Base-by-base conservation (phyloP, 805 yeast genomes). In the Schwanniomyces pseudopolymorphus region DNA sequence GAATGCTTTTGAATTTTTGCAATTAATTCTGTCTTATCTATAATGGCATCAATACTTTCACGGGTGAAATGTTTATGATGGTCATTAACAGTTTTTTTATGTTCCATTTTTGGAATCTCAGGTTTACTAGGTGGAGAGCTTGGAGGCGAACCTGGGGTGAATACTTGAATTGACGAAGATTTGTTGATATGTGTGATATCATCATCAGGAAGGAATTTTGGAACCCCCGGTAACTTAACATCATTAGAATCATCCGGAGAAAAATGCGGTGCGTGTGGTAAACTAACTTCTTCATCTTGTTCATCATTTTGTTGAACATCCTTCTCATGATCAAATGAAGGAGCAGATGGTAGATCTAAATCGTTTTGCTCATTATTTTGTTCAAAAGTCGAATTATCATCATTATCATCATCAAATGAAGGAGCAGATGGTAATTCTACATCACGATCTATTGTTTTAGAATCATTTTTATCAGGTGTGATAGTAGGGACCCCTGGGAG, bases 1-100 rank as follows among this genome's bases (percentile, higher is more conserved):
- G 91, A 87, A 49, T 75, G 78, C 54, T 81, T 85, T 57, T 86
- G 92, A 1, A 84, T 80, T 54, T 76, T 71, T 8, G 80, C 59
- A 17, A 85, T 81, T 39, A 74, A 68, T 44, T 80, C 87, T 19
- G 83, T 78, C 13, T 73, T 70, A 47, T 78, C 75, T 57, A 86
- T 62, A 46, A 85, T 78, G 14, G 69, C 58, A n/a, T 65, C 56
- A 13, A 85, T 69, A 39, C 78, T 74, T 9, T 67, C 73, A 47
- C 66, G 63, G 13, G 59, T 58, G 10, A 57, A 46, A 4, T 50
- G 53, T 9, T 46, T 42, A 41, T 50, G 50, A 33, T 42, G 45
- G 5, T 33, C 7, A 31, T 37, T 21, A 10, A 8, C 5, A 6
- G 42, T 20, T 10, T 24, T 20, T 10, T 24, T 16, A 16, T 22